A percentile compares a stretch with the other conserved stretches of the same genome.
phyloP scores from a whole-genome alignment of 495 filamentous ascomycete species.

The Parmelia sp. region DNA sequence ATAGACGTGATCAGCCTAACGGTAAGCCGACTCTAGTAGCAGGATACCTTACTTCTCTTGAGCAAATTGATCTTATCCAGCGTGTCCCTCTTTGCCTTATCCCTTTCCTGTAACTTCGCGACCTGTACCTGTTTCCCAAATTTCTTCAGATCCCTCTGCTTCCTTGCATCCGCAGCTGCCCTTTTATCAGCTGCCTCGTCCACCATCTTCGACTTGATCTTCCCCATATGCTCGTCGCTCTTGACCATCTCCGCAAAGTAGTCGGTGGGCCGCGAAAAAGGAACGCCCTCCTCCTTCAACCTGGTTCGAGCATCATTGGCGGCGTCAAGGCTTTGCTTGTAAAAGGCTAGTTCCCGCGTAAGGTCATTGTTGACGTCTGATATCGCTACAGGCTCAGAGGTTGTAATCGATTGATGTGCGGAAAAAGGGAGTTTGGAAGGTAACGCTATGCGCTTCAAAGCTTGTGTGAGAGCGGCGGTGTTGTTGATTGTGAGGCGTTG shows the following conservation, averaged over 20 bases:
- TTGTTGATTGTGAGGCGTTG: slow-evolving; percentile 98
- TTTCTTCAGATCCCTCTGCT: slow-evolving; percentile 93
- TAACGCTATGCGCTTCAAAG: slow-evolving; percentile 68
- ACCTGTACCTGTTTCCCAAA: slow-evolving; percentile 99
- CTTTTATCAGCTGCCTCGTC: slow-evolving; percentile 90
- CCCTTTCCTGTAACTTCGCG: slow-evolving; percentile 87
- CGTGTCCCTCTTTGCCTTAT: slow-evolving; percentile 82
- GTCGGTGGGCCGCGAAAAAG: slow-evolving; percentile 82
- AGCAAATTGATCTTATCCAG: slow-evolving; percentile 87
- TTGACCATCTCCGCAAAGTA: slow-evolving; percentile 99
- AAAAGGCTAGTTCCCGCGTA: slow-evolving; percentile 86
- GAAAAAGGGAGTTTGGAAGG: slow-evolving; percentile 58
- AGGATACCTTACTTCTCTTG: slow-evolving; percentile 72
- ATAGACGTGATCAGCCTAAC: slow-evolving; percentile 28
- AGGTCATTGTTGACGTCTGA: slow-evolving; percentile 79
- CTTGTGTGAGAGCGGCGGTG: slow-evolving; percentile 69
- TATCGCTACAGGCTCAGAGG: slow-evolving; percentile 45
- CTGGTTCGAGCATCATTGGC: slow-evolving; percentile 61
- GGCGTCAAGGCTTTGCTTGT: slow-evolving; percentile 79
- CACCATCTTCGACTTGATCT: slow-evolving; percentile 86
- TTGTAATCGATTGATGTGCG: slow-evolving; percentile 55
- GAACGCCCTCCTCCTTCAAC: slow-evolving; percentile 73
- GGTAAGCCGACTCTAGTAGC: not conserved
- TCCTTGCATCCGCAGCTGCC: slow-evolving; percentile 82
- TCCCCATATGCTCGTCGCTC: slow-evolving; percentile 95